These are phyloP conservation scores for Leptographium flavum DNA, from an alignment of 2,329 filamentous ascomycete genomes.

Conservation along the genomic window DNA sequence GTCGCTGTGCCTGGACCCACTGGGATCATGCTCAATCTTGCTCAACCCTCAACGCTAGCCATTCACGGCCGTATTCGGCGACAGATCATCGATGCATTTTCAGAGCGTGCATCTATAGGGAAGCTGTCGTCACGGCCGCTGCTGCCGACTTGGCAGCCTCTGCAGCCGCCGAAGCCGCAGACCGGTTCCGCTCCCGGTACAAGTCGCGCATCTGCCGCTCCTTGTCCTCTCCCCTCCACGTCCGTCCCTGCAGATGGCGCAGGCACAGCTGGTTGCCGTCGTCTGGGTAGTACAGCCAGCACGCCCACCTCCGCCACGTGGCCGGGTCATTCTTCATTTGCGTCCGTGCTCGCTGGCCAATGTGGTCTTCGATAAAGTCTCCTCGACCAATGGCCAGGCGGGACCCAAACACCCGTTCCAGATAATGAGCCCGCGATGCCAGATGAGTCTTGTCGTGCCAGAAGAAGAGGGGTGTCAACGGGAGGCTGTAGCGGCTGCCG, in stretches of 20 bases:
- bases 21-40: too few species aligned
- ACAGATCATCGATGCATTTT: too few species aligned
- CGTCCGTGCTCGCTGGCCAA: conserved; percentile 37
- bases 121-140: background rate
- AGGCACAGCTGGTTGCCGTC: conserved; percentile 29
- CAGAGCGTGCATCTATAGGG: too few species aligned
- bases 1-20: too few species aligned
- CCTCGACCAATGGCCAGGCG: conserved; percentile 34
- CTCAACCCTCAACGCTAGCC: too few species aligned
- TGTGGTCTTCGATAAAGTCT: conserved; percentile 41
- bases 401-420: conserved; percentile 32
- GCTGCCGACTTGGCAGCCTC: background rate
- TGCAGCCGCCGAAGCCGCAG: conserved; percentile 2
- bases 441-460: conserved; percentile 46
- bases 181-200: conserved; percentile 6
- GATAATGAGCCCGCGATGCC: conserved; percentile 33
- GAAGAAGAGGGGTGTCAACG: conserved; percentile 41
- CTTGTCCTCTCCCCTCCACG: conserved; percentile 28
- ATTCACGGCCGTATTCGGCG: too few species aligned
- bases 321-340: conserved; percentile 41
- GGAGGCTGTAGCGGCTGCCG: conserved; percentile 15
- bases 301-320: conserved; percentile 35
- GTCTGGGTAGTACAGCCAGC: conserved; percentile 39
- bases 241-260: conserved; percentile 35
- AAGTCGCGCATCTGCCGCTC: conserved; percentile 11